Evolutionary conservation across 129 eudicot genomes (phyloP).

Genomic region (Deinandra increscens): DNA sequence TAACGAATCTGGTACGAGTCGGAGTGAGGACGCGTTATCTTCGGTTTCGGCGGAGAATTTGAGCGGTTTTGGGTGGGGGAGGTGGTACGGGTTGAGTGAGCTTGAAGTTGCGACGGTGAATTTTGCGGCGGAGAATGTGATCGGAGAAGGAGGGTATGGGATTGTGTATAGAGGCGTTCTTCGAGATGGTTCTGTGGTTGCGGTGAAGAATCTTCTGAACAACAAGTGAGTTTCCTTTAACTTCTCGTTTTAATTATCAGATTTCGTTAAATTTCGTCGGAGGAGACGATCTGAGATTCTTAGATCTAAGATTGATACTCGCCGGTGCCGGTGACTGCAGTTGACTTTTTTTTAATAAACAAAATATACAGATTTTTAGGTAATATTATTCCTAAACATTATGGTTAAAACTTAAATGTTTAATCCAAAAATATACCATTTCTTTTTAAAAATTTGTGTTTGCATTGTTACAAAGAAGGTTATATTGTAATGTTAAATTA

Average conservation of each 20-base stretch:
- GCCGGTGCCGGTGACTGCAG: not conserved
- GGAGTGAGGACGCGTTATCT: conserved; percentile 50
- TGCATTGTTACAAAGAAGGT: not conserved
- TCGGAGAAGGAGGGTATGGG: conserved; percentile 93
- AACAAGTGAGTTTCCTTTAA: conserved; percentile 57
- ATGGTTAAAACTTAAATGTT: not conserved
- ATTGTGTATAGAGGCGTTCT: conserved; percentile 72
- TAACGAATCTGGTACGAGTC: conserved; percentile 56
- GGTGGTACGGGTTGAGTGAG: conserved; percentile 73
- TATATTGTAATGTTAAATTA: not conserved
- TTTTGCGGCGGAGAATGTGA: conserved; percentile 62
- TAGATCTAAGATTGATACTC: conserved; percentile 27
- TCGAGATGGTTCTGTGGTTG: conserved; percentile 68
- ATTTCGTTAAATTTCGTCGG: conserved; percentile 12
- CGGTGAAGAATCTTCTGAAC: conserved; percentile 77
- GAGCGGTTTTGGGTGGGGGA: conserved; percentile 65
- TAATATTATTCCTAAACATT: not conserved
- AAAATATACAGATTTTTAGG: not conserved
- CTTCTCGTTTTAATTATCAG: not conserved
- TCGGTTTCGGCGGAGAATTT: conserved; percentile 47
- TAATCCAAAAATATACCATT: not conserved
- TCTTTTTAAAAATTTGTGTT: not conserved
- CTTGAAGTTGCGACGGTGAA: conserved; percentile 56
- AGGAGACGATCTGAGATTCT: conserved; percentile 18
- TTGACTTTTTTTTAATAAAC: not conserved